Conservation (phyloP, 345 rosid genomes). For the Lumnitzera racemosa region DNA sequence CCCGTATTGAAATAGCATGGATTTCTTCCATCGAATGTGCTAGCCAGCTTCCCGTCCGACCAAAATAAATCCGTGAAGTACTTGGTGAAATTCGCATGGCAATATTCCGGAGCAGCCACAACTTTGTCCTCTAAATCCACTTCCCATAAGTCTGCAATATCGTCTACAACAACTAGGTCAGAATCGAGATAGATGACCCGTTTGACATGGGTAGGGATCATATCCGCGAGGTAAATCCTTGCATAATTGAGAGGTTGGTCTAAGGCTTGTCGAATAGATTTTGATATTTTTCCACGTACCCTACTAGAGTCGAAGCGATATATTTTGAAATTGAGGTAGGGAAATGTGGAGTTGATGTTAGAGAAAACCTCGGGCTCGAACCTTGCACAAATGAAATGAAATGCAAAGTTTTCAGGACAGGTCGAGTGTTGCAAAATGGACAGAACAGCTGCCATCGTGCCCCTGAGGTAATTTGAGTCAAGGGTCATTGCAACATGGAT, state of each 20-base stretch:
- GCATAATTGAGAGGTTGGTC: constrained; percentile 55
- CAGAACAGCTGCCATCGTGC: constrained; percentile 44
- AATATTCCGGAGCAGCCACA: constrained; percentile 40
- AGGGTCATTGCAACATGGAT: constrained; percentile 50
- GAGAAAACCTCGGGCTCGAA: constrained; percentile 24
- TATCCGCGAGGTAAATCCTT: constrained; percentile 36
- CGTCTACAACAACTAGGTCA: constrained; percentile 44
- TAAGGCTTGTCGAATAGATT: constrained; percentile 39
- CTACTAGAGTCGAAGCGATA: constrained; percentile 28
- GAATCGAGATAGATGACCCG: constrained; percentile 43
- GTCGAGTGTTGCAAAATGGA: constrained; percentile 39
- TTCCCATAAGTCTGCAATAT: constrained; percentile 36
- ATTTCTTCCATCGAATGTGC: constrained; percentile 25
- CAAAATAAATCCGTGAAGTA: constrained; percentile 38
- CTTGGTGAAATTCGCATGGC: constrained; percentile 39
- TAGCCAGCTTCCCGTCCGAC: constrained; percentile 20
- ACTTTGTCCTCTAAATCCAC: constrained; percentile 39
- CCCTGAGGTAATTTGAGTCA: constrained; percentile 44
- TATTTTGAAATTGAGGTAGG: constrained; percentile 32
- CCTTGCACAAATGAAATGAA: constrained; percentile 29
- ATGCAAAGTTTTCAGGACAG: constrained; percentile 37
- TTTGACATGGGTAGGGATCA: constrained; percentile 22
- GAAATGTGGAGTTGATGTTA: constrained; percentile 37
- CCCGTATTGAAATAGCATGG: constrained; percentile 49
- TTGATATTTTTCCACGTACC: constrained; percentile 42